phyloP scores from a whole-genome alignment of 2,329 filamentous ascomycete genomes.

The Colletotrichum incanum region DNA sequence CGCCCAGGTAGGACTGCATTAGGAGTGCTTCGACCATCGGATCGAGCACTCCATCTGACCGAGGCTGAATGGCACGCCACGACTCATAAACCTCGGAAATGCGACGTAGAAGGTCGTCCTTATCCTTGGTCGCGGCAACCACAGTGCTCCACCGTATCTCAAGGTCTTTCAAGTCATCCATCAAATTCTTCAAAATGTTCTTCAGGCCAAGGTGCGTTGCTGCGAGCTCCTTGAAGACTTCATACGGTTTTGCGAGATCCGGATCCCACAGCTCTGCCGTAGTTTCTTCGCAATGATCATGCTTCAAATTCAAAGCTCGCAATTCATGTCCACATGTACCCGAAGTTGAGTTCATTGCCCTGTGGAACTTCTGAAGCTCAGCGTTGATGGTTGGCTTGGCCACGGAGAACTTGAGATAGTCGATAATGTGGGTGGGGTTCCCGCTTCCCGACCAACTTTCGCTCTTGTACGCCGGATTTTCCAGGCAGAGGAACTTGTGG shows the following conservation, averaged over 20 bases:
- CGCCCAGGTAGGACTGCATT: conserved; percentile 49
- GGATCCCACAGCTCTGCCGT: conserved; percentile 52
- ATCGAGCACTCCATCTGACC: conserved; percentile 2
- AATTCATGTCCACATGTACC: not conserved
- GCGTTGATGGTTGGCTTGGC: conserved; percentile 59
- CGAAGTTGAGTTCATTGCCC: conserved; percentile 29
- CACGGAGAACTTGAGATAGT: conserved; percentile 72
- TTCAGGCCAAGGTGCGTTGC: conserved; percentile 49
- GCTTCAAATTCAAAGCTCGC: not conserved
- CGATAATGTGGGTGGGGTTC: conserved; percentile 68
- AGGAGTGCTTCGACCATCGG: conserved; percentile 47
- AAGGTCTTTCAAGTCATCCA: conserved; percentile 51
- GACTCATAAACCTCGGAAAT: conserved; percentile 56
- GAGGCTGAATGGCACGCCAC: conserved; percentile 61
- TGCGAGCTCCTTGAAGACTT: conserved; percentile 53
- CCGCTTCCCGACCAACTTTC: conserved; percentile 48
- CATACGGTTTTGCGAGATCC: conserved; percentile 54
- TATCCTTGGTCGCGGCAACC: conserved; percentile 2
- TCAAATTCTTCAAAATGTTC: conserved; percentile 53
- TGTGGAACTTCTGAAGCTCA: conserved; percentile 55
- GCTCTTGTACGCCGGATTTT: conserved; percentile 63
- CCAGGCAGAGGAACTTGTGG: conserved; percentile 30
- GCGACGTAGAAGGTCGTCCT: conserved; percentile 47
- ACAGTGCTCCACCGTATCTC: conserved; percentile 51
- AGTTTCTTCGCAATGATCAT: conserved; percentile 5